These are phyloP conservation scores for Lasiodiplodia citricola DNA, from an alignment of 2,329 filamentous ascomycete genomes.

Conservation along the genomic window DNA sequence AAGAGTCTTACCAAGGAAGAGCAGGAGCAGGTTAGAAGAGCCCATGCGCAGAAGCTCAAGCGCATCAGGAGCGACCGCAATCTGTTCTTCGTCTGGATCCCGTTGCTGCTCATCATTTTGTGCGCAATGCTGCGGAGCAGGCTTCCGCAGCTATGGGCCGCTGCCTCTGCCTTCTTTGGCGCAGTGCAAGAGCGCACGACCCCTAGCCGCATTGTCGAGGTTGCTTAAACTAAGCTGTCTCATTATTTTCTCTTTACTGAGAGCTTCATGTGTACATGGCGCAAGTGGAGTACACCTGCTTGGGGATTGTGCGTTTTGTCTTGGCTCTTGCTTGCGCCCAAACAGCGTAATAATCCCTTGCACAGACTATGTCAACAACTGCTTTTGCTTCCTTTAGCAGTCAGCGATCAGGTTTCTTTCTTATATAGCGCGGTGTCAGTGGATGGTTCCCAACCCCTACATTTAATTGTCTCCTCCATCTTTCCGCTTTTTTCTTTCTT, in stretches of 20 bases:
- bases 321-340: neutral
- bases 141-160: conserved; percentile 52
- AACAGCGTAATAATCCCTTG: neutral
- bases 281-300: neutral
- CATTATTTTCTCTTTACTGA: neutral
- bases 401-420: neutral
- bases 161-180: conserved; percentile 13
- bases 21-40: conserved; percentile 53
- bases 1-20: conserved; percentile 52
- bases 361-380: neutral
- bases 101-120: conserved; percentile 54
- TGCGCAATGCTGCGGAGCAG: conserved; percentile 59
- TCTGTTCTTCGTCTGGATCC: conserved; percentile 59
- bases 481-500: neutral
- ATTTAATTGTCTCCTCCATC: neutral
- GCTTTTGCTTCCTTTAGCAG: neutral
- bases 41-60: conserved; percentile 56
- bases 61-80: conserved; percentile 56
- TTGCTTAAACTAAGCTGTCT: conserved; percentile 5
- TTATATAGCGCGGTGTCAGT: neutral
- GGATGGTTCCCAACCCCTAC: neutral
- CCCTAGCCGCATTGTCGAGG: conserved; percentile 18
- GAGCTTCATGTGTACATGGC: neutral
- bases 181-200: conserved; percentile 8
- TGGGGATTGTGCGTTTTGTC: neutral